Evolutionary conservation across 2,329 filamentous ascomycete genomes (phyloP).

Genomic region (Botryosphaeria dothidea): DNA sequence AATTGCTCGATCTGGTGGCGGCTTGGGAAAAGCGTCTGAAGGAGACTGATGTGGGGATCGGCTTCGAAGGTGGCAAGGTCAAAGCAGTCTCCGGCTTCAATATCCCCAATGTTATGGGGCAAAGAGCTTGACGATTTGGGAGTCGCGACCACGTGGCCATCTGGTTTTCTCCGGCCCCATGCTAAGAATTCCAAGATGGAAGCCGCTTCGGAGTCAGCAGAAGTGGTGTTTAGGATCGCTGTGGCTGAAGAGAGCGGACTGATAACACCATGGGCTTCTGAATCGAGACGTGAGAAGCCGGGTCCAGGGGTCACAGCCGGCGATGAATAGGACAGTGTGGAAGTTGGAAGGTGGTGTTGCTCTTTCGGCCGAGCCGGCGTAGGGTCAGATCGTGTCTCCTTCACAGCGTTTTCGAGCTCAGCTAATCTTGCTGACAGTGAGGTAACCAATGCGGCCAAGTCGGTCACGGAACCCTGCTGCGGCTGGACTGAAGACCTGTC

Average conservation of each 20-base stretch:
- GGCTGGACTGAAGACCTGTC: background rate
- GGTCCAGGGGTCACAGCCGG: too few relatives aligned
- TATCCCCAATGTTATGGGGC: background rate
- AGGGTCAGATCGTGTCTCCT: background rate
- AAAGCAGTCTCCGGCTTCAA: background rate
- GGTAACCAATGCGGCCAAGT: slow-evolving; percentile 21
- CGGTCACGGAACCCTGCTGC: background rate
- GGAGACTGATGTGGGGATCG: slow-evolving; percentile 27
- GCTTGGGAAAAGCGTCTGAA: slow-evolving; percentile 41
- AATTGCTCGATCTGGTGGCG: slow-evolving; percentile 31
- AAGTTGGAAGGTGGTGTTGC: background rate
- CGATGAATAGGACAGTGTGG: background rate
- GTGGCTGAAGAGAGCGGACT: background rate
- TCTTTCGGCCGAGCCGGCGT: slow-evolving; percentile 13
- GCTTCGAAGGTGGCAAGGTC: slow-evolving; percentile 21
- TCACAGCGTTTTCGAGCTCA: slow-evolving; percentile 29
- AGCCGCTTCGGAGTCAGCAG: slow-evolving; percentile 38
- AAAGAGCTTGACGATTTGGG: slow-evolving; percentile 11
- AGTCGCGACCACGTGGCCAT: slow-evolving; percentile 25
- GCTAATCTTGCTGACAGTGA: slow-evolving; percentile 29
- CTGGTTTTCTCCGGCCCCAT: slow-evolving; percentile 50
- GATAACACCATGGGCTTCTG: background rate
- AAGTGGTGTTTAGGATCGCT: background rate
- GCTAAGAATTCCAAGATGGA: slow-evolving; percentile 52
- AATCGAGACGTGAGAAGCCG: background rate